These are phyloP conservation scores for Oropetium thomaeum DNA, from an alignment of 176 grass and related monocot species.

Conservation along the genomic window DNA sequence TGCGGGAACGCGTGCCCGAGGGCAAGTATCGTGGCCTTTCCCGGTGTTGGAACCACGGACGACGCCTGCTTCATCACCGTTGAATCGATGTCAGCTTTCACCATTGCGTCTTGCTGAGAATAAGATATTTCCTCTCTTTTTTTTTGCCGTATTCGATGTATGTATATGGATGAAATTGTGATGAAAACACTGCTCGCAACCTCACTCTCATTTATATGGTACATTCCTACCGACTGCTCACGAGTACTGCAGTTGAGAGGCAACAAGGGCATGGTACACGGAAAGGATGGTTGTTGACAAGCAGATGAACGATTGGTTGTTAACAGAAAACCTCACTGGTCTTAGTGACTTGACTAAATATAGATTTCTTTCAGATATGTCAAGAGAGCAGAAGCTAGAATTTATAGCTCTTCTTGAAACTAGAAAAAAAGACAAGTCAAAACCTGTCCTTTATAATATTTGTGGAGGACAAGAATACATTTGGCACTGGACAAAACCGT, in stretches of 20 bases:
- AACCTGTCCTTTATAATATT: too few relatives aligned
- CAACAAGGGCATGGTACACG: conserved; percentile 34
- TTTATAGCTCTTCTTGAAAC: too few relatives aligned
- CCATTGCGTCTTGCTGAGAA: conserved; percentile 19
- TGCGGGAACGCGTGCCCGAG: conserved; percentile 77
- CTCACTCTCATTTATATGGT: too few relatives aligned
- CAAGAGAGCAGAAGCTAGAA: too few relatives aligned
- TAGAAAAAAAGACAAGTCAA: too few relatives aligned
- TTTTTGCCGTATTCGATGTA: neutral
- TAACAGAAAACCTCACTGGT: neutral
- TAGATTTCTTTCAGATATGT: too few relatives aligned
- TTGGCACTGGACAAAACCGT: too few relatives aligned
- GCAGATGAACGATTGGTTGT: conserved; percentile 33
- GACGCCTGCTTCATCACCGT: neutral
- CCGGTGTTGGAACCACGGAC: conserved; percentile 24
- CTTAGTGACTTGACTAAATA: too few relatives aligned
- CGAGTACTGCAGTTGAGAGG: conserved; percentile 34
- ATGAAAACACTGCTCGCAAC: too few relatives aligned
- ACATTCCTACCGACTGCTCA: conserved; percentile 1
- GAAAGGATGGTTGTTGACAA: conserved; percentile 37
- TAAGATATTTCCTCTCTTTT: neutral
- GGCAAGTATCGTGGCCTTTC: conserved; percentile 72
- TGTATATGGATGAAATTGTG: too few relatives aligned
- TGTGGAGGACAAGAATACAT: too few relatives aligned
- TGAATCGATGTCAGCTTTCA: conserved; percentile 17